Conservation (phyloP, 306 rosid species). For the Begonia loranthoides region DNA sequence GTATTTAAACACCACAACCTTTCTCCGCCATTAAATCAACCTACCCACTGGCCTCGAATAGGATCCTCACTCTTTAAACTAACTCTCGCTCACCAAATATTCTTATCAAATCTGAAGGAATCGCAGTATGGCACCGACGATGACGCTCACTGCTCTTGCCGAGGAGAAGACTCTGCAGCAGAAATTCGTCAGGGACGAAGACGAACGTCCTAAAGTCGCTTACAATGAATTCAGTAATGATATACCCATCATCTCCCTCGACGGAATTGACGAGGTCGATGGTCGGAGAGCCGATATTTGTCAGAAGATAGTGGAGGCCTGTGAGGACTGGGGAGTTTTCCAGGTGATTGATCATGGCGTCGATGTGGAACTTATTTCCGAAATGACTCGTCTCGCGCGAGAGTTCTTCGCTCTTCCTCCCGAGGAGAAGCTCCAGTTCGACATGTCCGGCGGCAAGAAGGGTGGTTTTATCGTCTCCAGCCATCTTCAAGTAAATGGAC, state of each 20-base stretch:
- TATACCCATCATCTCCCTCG: slow-evolving; percentile 59
- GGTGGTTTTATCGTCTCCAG: slow-evolving; percentile 85
- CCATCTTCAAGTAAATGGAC: slow-evolving; percentile 47
- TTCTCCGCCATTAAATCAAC: not conserved
- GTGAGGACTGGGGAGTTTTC: slow-evolving; percentile 71
- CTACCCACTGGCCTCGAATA: not conserved
- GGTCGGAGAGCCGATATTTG: slow-evolving; percentile 37
- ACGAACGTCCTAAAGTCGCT: slow-evolving; percentile 67
- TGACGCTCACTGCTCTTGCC: slow-evolving; percentile 35
- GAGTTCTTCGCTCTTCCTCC: slow-evolving; percentile 56
- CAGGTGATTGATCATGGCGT: slow-evolving; percentile 75
- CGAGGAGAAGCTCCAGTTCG: slow-evolving; percentile 19
- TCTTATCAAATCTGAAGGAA: no score
- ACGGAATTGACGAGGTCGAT: slow-evolving; percentile 35
- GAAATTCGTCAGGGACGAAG: slow-evolving; percentile 55
- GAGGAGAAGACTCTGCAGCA: slow-evolving; percentile 37
- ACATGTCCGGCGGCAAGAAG: slow-evolving; percentile 81
- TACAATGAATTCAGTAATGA: slow-evolving; percentile 56
- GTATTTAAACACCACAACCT: not conserved
- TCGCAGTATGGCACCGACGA: slow-evolving; percentile 10
- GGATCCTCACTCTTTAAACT: no score
- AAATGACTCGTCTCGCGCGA: slow-evolving; percentile 45
- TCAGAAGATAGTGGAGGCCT: slow-evolving; percentile 51
- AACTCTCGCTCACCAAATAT: no score
- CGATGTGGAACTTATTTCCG: slow-evolving; percentile 22